Conservation (phyloP, 139 green algal genomes). For the Picochlorum costavermella region DNA sequence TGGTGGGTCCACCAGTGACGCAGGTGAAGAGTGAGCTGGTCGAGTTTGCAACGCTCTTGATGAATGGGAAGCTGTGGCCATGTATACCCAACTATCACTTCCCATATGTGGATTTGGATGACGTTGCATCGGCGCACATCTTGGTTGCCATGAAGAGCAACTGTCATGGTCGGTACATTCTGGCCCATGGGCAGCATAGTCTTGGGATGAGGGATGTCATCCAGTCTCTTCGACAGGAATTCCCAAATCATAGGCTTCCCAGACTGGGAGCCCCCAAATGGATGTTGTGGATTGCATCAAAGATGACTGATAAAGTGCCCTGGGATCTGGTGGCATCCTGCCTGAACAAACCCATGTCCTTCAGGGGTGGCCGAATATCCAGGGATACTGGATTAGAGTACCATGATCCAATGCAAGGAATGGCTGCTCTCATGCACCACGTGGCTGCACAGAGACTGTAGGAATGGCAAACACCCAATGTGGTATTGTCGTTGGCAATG, state of each 20-base stretch:
- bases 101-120: constrained; percentile 38
- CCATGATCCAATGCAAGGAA: neutral
- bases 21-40: constrained; percentile 15
- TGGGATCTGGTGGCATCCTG: neutral
- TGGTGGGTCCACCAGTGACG: constrained; percentile 52
- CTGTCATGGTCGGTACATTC: constrained; percentile 23
- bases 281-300: constrained; percentile 17
- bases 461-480: too few species aligned
- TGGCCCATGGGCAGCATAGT: constrained; percentile 26
- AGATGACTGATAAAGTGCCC: neutral
- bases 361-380: neutral
- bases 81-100: constrained; percentile 6
- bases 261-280: constrained; percentile 7
- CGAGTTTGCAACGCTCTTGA: constrained; percentile 28
- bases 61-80: constrained; percentile 28
- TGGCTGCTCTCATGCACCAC: neutral
- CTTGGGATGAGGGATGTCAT: constrained; percentile 3
- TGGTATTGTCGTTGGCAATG: too few species aligned
- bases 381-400: neutral
- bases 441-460: too few species aligned
- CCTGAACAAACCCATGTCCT: neutral
- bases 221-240: constrained; percentile 17
- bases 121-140: constrained; percentile 42
- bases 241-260: constrained; percentile 18
- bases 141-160: constrained; percentile 21